These are phyloP conservation scores for Sordariomycetes sp. DNA, from an alignment of 2,329 filamentous ascomycete genomes.

Conservation along the genomic window DNA sequence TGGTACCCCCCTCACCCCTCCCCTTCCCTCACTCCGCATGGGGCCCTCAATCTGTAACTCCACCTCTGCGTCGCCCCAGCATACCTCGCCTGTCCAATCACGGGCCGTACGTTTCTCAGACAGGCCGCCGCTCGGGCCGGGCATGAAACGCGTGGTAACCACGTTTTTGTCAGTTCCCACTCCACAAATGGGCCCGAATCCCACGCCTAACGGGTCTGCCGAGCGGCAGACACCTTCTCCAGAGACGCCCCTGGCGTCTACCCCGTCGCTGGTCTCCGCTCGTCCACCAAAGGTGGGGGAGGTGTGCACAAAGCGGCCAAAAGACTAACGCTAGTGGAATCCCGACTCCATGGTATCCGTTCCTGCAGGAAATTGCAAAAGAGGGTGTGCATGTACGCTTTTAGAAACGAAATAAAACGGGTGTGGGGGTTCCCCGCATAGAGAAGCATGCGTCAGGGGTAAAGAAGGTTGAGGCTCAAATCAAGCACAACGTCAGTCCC, in stretches of 20 bases:
- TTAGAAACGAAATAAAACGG: neutral
- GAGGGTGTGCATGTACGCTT: neutral
- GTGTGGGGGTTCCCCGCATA: neutral
- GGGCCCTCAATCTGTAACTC: neutral
- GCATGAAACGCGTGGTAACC: neutral
- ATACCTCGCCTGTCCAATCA: slow-evolving; percentile 32
- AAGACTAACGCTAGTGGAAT: slow-evolving; percentile 1
- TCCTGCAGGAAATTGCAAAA: slow-evolving; percentile 3
- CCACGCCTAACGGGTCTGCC: neutral
- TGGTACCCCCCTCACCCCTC: neutral
- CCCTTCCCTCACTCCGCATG: slow-evolving; percentile 7
- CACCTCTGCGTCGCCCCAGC: neutral
- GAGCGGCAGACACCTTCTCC: neutral
- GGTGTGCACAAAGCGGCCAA: neutral
- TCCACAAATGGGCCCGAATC: neutral
- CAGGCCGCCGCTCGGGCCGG: neutral
- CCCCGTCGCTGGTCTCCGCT: neutral
- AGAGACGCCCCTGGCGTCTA: neutral
- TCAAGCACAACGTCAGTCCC: neutral
- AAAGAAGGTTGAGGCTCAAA: slow-evolving; percentile 3
- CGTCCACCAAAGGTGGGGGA: neutral
- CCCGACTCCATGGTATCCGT: slow-evolving; percentile 3
- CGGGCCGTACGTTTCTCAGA: slow-evolving; percentile 8
- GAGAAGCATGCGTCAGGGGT: neutral
- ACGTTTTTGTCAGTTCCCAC: neutral